phyloP scores from a whole-genome alignment of 176 grass and related monocot genomes.

The Zea luxurians region DNA sequence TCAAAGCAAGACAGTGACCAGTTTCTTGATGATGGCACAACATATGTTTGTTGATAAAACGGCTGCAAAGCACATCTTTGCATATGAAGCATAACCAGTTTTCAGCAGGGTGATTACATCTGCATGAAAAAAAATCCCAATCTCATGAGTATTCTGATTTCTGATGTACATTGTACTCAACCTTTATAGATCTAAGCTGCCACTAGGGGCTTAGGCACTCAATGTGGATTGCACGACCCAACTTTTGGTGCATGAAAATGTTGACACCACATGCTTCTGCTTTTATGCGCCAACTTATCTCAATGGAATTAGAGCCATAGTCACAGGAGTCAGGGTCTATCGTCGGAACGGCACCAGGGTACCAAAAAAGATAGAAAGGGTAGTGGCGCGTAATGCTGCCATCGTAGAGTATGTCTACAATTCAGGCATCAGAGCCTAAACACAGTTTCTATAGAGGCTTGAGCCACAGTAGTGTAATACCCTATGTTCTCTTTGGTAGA shows the following conservation, averaged over 20 bases:
- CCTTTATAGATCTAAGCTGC: not conserved
- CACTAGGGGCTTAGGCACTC: not conserved
- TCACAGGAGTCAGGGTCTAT: not conserved
- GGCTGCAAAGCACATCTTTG: conserved; percentile 91
- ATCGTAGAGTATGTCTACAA: no score
- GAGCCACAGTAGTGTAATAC: no score
- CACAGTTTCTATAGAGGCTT: no score
- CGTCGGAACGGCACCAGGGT: no score
- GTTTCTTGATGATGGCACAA: conserved; percentile 72
- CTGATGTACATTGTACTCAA: not conserved
- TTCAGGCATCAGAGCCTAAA: no score
- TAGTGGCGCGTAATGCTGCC: no score
- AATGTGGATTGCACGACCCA: not conserved
- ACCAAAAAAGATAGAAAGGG: no score
- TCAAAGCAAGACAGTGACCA: conserved; percentile 73
- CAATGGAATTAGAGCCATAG: not conserved
- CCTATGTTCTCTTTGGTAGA: no score
- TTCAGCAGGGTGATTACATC: conserved; percentile 81
- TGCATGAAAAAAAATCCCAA: conserved; percentile 34
- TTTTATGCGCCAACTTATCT: not conserved
- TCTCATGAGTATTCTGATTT: not conserved
- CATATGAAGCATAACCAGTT: conserved; percentile 95
- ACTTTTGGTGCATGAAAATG: not conserved
- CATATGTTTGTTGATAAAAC: conserved; percentile 99
- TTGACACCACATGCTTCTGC: not conserved